Evolutionary conservation across 2,329 filamentous ascomycete genomes (phyloP).

Genomic region (Xylariaceae sp.): DNA sequence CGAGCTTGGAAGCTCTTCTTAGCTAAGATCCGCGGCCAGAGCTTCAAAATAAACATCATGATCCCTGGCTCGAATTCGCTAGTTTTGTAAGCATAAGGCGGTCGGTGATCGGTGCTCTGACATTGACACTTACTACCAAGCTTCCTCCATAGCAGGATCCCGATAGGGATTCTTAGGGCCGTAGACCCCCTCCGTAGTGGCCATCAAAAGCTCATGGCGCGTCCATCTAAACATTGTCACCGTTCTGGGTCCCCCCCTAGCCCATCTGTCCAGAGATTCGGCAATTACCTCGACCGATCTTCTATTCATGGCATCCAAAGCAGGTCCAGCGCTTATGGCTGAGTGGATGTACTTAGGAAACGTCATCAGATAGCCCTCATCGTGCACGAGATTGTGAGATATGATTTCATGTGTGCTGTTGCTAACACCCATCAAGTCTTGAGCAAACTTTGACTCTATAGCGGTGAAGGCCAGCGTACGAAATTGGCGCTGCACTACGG

Average conservation of each 20-base stretch:
- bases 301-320: constrained; percentile 24
- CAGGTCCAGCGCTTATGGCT: constrained; percentile 15
- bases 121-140: constrained; percentile 17
- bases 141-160: constrained; percentile 20
- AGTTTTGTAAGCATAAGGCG: background rate
- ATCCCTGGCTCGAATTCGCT: constrained; percentile 21
- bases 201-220: constrained; percentile 21
- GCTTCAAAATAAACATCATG: constrained; percentile 18
- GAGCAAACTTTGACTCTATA: constrained; percentile 11
- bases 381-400: constrained; percentile 2
- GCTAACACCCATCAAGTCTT: constrained; percentile 15
- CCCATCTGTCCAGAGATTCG: constrained; percentile 11
- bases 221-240: constrained; percentile 25
- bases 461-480: constrained; percentile 13
- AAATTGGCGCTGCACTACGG: constrained; percentile 15
- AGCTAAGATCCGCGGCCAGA: constrained; percentile 6
- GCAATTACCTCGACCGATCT: constrained; percentile 16
- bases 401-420: constrained; percentile 12
- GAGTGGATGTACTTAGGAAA: constrained; percentile 21
- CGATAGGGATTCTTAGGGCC: constrained; percentile 27
- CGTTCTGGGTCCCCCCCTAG: constrained; percentile 1
- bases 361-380: constrained; percentile 18
- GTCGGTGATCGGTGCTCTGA: background rate
- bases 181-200: constrained; percentile 25
- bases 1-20: constrained; percentile 13